Evolutionary conservation across 805 yeast genomes (phyloP).

Genomic region (Cyberlindnera lachancei): DNA sequence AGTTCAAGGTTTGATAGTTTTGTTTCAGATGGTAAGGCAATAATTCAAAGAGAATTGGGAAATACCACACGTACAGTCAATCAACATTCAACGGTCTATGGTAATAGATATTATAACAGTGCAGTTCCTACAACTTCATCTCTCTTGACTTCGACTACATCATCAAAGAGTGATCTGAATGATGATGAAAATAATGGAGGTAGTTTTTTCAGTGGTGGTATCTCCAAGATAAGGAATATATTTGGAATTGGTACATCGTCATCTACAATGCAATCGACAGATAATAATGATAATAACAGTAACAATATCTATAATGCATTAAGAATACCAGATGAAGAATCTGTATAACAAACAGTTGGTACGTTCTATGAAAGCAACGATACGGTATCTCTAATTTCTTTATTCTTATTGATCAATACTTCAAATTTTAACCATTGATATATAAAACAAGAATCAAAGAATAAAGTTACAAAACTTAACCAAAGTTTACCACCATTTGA

Average conservation of each 20-base stretch:
- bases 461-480: constrained; percentile 29
- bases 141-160: too few relatives aligned
- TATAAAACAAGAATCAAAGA: constrained; percentile 30
- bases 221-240: too few relatives aligned
- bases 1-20: constrained; percentile 12
- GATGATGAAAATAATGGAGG: not conserved
- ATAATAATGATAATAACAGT: too few relatives aligned
- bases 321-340: constrained; percentile 2
- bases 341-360: too few relatives aligned
- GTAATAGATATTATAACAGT: too few relatives aligned
- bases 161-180: not conserved
- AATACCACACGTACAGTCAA: not conserved
- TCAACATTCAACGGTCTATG: too few relatives aligned
- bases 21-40: constrained; percentile 20
- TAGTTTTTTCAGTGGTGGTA: not conserved
- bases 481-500: constrained; percentile 34
- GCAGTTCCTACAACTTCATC: too few relatives aligned
- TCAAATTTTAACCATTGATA: constrained; percentile 28
- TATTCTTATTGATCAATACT: not conserved
- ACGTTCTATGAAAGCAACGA: too few relatives aligned
- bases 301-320: not conserved
- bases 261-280: too few relatives aligned
- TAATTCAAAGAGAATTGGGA: constrained; percentile 19
- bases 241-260: too few relatives aligned
- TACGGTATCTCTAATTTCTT: too few relatives aligned